Percentiles rank a stretch among this genome's conserved stretches.
Conservation (phyloP, 2,329 filamentous ascomycete species). For the Sporothrix phasma region DNA sequence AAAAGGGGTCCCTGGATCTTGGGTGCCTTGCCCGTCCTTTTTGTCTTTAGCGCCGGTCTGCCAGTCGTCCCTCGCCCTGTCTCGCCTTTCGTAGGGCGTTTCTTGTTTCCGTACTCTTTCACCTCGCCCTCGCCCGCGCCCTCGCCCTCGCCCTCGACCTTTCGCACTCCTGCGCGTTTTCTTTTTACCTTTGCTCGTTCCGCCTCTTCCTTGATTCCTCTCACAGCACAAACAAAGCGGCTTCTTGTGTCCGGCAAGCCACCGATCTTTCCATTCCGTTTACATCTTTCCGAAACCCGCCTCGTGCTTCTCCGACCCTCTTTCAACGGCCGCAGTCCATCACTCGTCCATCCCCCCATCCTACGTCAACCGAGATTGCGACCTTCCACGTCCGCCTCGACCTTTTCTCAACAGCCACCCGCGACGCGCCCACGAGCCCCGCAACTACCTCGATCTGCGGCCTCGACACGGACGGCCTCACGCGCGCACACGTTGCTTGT, state of each 20-base stretch:
- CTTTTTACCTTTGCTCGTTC: not conserved
- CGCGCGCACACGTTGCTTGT: not conserved
- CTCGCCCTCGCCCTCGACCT: too few species aligned
- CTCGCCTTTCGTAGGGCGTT: not conserved
- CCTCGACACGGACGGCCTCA: not conserved
- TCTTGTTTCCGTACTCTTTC: not conserved
- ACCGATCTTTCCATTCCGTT: not conserved
- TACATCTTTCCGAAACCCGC: not conserved
- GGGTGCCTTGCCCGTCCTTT: not conserved
- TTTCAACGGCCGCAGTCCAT: not conserved
- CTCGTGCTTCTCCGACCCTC: not conserved
- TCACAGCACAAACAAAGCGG: not conserved
- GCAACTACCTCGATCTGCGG: too few species aligned
- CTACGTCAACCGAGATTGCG: not conserved
- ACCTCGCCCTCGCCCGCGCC: too few species aligned
- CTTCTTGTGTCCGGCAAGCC: not conserved
- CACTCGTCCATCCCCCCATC: not conserved
- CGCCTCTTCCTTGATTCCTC: too few species aligned
- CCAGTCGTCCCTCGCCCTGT: not conserved
- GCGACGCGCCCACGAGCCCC: not conserved
- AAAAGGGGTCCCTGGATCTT: conserved; percentile 8
- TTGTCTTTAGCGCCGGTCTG: not conserved
- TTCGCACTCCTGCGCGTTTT: too few species aligned
- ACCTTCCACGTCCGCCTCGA: not conserved
- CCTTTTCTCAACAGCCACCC: not conserved